Conservation (phyloP, 2,329 filamentous ascomycete species). For the Sarocladium brachiariae region DNA sequence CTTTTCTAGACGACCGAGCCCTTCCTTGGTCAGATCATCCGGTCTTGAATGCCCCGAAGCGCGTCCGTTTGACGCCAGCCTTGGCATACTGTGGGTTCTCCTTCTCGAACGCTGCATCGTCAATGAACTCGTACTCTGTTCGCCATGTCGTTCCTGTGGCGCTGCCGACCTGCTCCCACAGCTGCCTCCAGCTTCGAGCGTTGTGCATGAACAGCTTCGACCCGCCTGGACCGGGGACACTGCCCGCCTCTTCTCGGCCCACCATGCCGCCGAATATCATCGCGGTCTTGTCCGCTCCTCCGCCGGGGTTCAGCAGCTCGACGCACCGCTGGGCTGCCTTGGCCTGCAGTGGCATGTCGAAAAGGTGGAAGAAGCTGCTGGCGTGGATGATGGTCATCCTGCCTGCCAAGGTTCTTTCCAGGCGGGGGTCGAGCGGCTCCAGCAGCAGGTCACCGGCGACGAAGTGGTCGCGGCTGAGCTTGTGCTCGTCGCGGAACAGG, state of each 20-base stretch:
- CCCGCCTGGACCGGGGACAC: neutral
- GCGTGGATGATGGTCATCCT: constrained; percentile 41
- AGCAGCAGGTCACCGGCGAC: constrained; percentile 42
- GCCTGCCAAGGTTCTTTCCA: constrained; percentile 28
- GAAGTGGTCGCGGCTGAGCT: constrained; percentile 32
- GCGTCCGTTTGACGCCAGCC: neutral
- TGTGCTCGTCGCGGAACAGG: constrained; percentile 49
- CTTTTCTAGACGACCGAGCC: too few species aligned
- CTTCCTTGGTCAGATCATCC: too few species aligned
- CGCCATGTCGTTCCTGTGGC: constrained; percentile 42
- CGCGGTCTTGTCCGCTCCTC: constrained; percentile 32
- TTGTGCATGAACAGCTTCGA: constrained; percentile 28
- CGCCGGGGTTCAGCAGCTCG: constrained; percentile 37
- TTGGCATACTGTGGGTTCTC: neutral
- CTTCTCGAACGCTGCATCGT: neutral
- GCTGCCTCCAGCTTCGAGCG: constrained; percentile 38
- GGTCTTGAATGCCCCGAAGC: neutral
- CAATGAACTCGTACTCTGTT: neutral
- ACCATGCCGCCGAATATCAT: constrained; percentile 47
- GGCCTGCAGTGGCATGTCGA: constrained; percentile 40
- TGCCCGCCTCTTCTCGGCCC: constrained; percentile 23
- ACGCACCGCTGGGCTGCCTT: constrained; percentile 37
- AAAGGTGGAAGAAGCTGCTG: constrained; percentile 43
- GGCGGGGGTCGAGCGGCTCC: constrained; percentile 28
- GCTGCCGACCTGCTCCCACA: constrained; percentile 47